Conservation (phyloP, 371 early-diverging fungal species). For the Actinomucor elegans region DNA sequence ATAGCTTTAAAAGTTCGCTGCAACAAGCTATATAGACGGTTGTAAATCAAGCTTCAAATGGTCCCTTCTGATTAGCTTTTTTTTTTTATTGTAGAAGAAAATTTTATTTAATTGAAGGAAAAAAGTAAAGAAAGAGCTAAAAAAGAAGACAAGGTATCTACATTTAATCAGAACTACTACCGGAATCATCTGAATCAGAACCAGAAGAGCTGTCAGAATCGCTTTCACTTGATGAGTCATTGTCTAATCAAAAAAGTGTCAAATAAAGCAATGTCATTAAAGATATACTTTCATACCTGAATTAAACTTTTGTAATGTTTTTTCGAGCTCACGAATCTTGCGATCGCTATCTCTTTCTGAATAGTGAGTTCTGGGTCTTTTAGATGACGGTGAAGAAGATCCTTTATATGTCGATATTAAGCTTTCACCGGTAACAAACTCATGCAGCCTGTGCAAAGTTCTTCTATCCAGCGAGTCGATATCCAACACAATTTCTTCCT, state of each 20-base stretch:
- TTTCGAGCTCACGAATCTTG: conserved; percentile 67
- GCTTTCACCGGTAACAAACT: conserved; percentile 74
- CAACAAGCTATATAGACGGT: no score
- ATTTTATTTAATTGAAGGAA: no score
- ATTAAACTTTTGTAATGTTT: conserved; percentile 62
- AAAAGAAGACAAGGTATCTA: conserved; percentile 15
- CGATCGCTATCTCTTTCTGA: conserved; percentile 52
- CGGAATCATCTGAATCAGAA: conserved; percentile 79
- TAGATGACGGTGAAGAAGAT: conserved; percentile 23
- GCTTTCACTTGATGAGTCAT: conserved; percentile 57
- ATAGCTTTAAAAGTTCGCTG: no score
- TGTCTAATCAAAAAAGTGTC: conserved; percentile 11
- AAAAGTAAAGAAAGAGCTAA: neutral
- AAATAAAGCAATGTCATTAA: neutral
- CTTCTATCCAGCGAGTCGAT: conserved; percentile 84
- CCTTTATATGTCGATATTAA: conserved; percentile 22
- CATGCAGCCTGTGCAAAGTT: conserved; percentile 85
- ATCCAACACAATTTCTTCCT: conserved; percentile 94
- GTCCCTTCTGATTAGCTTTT: no score
- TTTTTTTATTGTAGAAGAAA: neutral
- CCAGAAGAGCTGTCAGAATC: conserved; percentile 60
- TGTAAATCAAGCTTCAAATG: no score
- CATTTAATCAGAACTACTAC: conserved; percentile 70
- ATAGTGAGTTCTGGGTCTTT: conserved; percentile 47
- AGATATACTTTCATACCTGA: conserved; percentile 15